These are phyloP conservation scores for Fusarium sp. DNA, from an alignment of 2,329 filamentous ascomycete genomes.

Conservation along the genomic window DNA sequence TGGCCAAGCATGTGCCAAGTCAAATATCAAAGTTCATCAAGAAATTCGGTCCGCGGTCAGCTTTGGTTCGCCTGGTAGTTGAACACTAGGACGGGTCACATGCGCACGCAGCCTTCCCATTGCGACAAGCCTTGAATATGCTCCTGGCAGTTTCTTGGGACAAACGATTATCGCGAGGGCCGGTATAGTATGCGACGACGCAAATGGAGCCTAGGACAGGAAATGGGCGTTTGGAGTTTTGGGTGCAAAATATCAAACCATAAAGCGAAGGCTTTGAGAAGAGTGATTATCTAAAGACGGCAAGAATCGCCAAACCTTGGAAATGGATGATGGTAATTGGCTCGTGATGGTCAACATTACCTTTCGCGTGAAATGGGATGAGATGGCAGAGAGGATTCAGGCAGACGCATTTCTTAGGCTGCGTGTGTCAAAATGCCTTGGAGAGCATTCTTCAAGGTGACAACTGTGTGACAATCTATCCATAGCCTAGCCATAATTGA, in stretches of 20 bases:
- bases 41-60: background rate
- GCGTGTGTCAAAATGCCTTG: background rate
- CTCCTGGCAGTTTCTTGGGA: background rate
- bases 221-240: conserved; percentile 45
- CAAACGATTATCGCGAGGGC: background rate
- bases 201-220: conserved; percentile 7
- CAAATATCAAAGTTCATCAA: background rate
- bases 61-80: background rate
- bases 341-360: conserved; percentile 31
- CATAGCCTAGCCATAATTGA: conserved; percentile 8
- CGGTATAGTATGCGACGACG: conserved; percentile 2
- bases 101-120: background rate
- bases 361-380: conserved; percentile 9
- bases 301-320: conserved; percentile 9
- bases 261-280: conserved; percentile 15
- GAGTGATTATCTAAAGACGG: conserved; percentile 20
- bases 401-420: conserved; percentile 7
- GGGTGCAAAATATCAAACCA: conserved; percentile 24
- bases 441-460: background rate
- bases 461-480: background rate
- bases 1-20: background rate
- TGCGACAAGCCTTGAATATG: conserved; percentile 2
- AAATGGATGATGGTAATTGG: conserved; percentile 30
- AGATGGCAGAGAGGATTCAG: conserved; percentile 5
- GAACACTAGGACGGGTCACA: background rate